Evolutionary conservation across 106 monocot species (phyloP).

Genomic region (Dioscorea dumetorum): DNA sequence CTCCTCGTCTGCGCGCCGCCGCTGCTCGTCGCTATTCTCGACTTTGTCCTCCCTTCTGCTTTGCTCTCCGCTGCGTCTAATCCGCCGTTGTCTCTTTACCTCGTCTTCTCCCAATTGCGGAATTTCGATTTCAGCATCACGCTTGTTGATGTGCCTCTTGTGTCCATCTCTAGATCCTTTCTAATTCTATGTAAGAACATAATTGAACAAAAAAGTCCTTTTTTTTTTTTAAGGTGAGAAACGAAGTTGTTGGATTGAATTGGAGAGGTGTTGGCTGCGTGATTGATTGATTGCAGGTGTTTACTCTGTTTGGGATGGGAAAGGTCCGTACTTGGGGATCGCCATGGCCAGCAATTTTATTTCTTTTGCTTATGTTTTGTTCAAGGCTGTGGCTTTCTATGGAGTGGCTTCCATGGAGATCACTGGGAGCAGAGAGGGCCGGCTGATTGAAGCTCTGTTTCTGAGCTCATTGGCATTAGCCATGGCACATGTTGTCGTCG

Average conservation of each 20-base stretch:
- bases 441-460: constrained; percentile 42
- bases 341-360: constrained; percentile 29
- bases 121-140: constrained; percentile 37
- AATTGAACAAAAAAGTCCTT: too few species aligned
- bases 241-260: background rate
- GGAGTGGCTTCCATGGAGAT: constrained; percentile 9
- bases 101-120: constrained; percentile 13
- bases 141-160: constrained; percentile 47
- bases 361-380: constrained; percentile 39
- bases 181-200: constrained; percentile 56
- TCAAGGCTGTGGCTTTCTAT: constrained; percentile 42
- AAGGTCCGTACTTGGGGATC: constrained; percentile 53
- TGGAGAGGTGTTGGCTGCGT: background rate
- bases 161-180: constrained; percentile 50
- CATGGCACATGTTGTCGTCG: constrained; percentile 56
- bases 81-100: background rate
- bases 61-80: constrained; percentile 10
- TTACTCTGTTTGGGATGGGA: constrained; percentile 41
- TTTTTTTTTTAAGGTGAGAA: background rate
- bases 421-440: background rate
- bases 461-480: constrained; percentile 55
- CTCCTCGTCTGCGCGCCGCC: constrained; percentile 47
- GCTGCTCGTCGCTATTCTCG: constrained; percentile 36
- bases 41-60: constrained; percentile 32
- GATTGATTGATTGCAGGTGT: constrained; percentile 28